Conservation (phyloP, 805 yeast genomes). For the Zygoascus biomembranicola region DNA sequence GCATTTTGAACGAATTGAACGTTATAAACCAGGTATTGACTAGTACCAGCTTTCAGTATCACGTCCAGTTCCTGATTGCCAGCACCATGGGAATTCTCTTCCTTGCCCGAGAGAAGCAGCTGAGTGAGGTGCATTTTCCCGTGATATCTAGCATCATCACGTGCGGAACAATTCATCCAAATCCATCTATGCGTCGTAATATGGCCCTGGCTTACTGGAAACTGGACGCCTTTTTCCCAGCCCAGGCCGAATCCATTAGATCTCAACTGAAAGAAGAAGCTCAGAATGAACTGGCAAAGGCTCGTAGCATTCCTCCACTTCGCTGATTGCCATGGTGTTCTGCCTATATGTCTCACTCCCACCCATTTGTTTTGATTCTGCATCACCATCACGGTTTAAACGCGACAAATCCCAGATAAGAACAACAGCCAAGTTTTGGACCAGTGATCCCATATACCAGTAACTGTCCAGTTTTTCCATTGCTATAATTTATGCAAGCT, state of each 20-base stretch:
- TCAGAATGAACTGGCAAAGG: not conserved
- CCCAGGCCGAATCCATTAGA: not conserved
- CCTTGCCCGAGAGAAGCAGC: not conserved
- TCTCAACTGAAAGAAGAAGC: not conserved
- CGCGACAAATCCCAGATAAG: not conserved
- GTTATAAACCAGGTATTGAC: not conserved
- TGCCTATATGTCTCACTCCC: not conserved
- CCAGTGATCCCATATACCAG: not conserved
- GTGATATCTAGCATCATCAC: not conserved
- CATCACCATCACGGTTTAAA: not conserved
- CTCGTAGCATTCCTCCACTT: not conserved
- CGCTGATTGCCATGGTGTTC: not conserved
- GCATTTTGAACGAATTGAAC: not conserved
- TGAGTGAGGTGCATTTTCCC: not conserved
- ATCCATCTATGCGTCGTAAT: not conserved
- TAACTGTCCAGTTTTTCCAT: not conserved
- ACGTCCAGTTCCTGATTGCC: not conserved
- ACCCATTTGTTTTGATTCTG: not conserved
- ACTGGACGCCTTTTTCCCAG: not conserved
- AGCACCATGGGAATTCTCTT: not conserved
- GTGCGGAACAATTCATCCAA: not conserved
- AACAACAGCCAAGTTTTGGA: not conserved
- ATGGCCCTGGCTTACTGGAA: slow-evolving; percentile 3
- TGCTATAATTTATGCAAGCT: not conserved
- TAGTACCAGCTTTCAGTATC: not conserved